Evolutionary conservation across 2,329 filamentous ascomycete species (phyloP).

Genomic region (Calonectria montana): DNA sequence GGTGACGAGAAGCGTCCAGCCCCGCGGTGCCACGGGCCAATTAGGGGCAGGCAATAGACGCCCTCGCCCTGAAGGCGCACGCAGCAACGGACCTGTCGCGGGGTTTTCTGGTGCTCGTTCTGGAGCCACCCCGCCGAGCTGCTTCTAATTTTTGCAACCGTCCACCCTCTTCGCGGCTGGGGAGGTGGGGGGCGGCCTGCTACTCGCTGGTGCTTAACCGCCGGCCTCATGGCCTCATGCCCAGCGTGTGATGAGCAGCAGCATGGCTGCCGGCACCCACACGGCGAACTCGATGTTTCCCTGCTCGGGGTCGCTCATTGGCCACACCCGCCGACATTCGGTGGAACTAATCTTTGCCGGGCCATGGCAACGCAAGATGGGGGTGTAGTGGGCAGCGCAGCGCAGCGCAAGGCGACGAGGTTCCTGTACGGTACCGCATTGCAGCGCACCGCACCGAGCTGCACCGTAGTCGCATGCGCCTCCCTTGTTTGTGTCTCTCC

Average conservation of each 20-base stretch:
- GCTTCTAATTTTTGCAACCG: slow-evolving; percentile 35
- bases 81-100: slow-evolving; percentile 10
- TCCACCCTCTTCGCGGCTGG: slow-evolving; percentile 16
- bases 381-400: slow-evolving; percentile 6
- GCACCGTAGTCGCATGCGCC: background rate
- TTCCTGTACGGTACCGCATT: slow-evolving; percentile 21
- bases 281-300: slow-evolving; percentile 36
- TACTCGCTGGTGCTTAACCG: slow-evolving; percentile 39
- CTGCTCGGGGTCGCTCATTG: slow-evolving; percentile 33
- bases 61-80: slow-evolving; percentile 24
- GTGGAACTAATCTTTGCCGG: slow-evolving; percentile 7
- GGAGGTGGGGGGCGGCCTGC: background rate
- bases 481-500: background rate
- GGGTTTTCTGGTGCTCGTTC: background rate
- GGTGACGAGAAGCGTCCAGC: slow-evolving; percentile 35
- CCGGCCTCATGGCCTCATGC: slow-evolving; percentile 32
- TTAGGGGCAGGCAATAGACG: slow-evolving; percentile 39
- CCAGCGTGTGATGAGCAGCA: slow-evolving; percentile 37
- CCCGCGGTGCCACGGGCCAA: slow-evolving; percentile 40
- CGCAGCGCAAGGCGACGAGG: slow-evolving; percentile 4
- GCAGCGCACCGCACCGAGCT: slow-evolving; percentile 13
- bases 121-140: slow-evolving; percentile 17
- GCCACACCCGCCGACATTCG: slow-evolving; percentile 3
- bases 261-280: slow-evolving; percentile 30
- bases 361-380: background rate